phyloP scores from a whole-genome alignment of 768 basidiomycete species.

The Xanthoconium stramineum region DNA sequence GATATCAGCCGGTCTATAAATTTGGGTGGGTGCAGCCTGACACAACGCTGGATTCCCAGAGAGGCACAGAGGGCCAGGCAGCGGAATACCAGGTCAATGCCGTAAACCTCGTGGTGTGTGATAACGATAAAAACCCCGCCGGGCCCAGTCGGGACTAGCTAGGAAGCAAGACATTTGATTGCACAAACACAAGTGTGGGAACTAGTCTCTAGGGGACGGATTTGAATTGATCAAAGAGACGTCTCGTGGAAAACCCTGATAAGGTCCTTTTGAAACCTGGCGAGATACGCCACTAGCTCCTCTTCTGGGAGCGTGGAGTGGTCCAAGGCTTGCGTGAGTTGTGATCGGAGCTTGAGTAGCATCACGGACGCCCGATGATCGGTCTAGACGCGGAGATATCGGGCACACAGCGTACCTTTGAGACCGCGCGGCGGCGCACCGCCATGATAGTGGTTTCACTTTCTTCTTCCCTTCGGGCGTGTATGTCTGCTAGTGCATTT shows the following conservation, averaged over 20 bases:
- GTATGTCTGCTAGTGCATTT: conserved; percentile 51
- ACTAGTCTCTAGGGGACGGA: neutral
- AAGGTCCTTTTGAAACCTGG: conserved; percentile 67
- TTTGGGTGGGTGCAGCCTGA: neutral
- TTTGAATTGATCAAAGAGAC: conserved; percentile 9
- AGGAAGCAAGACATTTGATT: neutral
- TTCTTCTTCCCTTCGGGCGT: conserved; percentile 54
- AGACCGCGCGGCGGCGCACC: conserved; percentile 60
- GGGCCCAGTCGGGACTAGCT: too few species aligned
- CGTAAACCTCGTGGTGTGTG: conserved; percentile 15
- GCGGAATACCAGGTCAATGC: neutral
- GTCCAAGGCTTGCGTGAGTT: conserved; percentile 69
- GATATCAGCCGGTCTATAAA: neutral
- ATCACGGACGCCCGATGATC: neutral
- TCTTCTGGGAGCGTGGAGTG: conserved; percentile 71
- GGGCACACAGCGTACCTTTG: conserved; percentile 49
- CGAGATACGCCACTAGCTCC: conserved; percentile 64
- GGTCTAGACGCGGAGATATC: neutral
- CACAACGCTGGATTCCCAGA: too few species aligned
- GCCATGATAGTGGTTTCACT: conserved; percentile 61
- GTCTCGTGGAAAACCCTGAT: conserved; percentile 43
- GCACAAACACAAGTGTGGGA: conserved; percentile 1
- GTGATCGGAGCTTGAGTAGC: conserved; percentile 58
- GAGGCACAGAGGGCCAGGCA: neutral
- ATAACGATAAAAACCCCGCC: conserved; percentile 10